These are phyloP conservation scores for Ascochyta clinopodiicola DNA, from an alignment of 2,329 filamentous ascomycete species.

Conservation along the genomic window DNA sequence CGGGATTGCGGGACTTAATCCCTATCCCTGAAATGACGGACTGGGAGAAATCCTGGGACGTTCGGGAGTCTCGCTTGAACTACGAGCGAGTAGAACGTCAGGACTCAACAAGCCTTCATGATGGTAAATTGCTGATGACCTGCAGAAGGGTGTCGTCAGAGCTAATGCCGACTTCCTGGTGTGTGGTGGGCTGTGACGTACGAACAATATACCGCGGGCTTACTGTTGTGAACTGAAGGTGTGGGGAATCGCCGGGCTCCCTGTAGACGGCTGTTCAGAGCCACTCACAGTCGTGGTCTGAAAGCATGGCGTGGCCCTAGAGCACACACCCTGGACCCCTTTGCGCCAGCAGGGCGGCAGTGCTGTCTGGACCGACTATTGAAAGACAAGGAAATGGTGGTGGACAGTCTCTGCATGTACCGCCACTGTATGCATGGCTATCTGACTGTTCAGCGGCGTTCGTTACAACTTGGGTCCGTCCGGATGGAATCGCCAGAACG, in stretches of 20 bases:
- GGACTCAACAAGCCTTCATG: background rate
- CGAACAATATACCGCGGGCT: slow-evolving; percentile 10
- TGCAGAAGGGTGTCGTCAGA: slow-evolving; percentile 11
- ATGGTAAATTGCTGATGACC: background rate
- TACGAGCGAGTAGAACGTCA: background rate
- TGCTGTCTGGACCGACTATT: slow-evolving; percentile 9
- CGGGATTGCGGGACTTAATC: slow-evolving; percentile 19
- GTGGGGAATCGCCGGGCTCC: slow-evolving; percentile 19
- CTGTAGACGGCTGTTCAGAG: slow-evolving; percentile 21
- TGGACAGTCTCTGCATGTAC: slow-evolving; percentile 6
- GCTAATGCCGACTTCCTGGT: slow-evolving; percentile 1
- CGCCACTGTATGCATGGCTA: slow-evolving; percentile 2
- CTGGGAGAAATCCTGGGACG: background rate
- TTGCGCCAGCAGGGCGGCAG: slow-evolving; percentile 11
- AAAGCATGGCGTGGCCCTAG: slow-evolving; percentile 23
- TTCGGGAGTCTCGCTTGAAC: slow-evolving; percentile 2
- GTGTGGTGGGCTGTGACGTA: slow-evolving; percentile 8
- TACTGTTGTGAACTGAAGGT: slow-evolving; percentile 11
- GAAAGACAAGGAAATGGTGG: background rate
- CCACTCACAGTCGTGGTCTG: slow-evolving; percentile 25
- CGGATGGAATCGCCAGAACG: slow-evolving; percentile 1
- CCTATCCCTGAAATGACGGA: slow-evolving; percentile 10
- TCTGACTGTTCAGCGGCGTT: background rate
- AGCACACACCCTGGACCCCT: slow-evolving; percentile 28
- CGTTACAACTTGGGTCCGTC: background rate